Conservation (phyloP, 352 stramenopile species). For the Pythium periplocum region DNA sequence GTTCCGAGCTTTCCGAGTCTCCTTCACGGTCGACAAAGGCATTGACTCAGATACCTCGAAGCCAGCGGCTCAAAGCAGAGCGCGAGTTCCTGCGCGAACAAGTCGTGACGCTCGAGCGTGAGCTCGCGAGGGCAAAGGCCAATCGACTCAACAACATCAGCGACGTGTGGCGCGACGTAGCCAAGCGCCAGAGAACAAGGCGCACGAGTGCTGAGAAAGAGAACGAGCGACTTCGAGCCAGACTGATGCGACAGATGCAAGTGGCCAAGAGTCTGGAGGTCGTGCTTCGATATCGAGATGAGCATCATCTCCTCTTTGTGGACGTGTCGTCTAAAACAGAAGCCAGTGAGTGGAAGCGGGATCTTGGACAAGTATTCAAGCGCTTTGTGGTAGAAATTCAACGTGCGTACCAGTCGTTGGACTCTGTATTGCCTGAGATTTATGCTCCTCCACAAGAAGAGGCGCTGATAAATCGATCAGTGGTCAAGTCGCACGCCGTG, state of each 20-base stretch:
- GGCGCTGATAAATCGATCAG: background rate
- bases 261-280: slow-evolving; percentile 10
- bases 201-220: slow-evolving; percentile 1
- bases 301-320: background rate
- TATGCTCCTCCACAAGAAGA: background rate
- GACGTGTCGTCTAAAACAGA: background rate
- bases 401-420: slow-evolving; percentile 1
- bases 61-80: slow-evolving; percentile 2
- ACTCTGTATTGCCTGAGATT: slow-evolving; percentile 1
- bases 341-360: slow-evolving; percentile 3
- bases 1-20: background rate
- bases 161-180: slow-evolving; percentile 4
- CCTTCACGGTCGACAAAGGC: background rate
- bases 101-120: slow-evolving; percentile 5
- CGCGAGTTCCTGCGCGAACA: slow-evolving; percentile 3
- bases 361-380: slow-evolving; percentile 7
- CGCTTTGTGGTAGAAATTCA: slow-evolving; percentile 7
- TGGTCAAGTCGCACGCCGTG: slow-evolving; percentile 7
- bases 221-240: slow-evolving; percentile 7
- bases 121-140: background rate
- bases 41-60: slow-evolving; percentile 3
- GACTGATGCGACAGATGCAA: slow-evolving; percentile 7
- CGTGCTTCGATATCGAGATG: background rate
- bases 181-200: slow-evolving; percentile 6
- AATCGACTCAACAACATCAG: background rate